Evolutionary conservation across 495 filamentous ascomycete genomes (phyloP), one percentile per base, ranked within the genome.

Genomic region (Penicillium cataractarum): DNA sequence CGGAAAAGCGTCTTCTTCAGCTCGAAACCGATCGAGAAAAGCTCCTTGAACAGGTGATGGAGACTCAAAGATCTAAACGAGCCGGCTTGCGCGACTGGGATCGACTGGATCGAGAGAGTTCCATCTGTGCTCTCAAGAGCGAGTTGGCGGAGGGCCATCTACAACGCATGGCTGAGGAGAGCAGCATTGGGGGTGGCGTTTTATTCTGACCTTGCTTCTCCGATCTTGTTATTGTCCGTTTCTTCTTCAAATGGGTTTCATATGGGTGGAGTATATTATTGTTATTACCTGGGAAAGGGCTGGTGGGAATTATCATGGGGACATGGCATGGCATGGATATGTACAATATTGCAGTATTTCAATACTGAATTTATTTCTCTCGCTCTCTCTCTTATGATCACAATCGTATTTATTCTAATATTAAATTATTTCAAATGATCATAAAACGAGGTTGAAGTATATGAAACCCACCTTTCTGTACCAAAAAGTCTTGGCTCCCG

Each of bases 111-210:
- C 72, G 84, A 26, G 87, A 90, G 70, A 84, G 79, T 50, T 82
- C 82, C 17, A 84, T 83, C 46, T 83, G 83, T 32, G 83, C 82
- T 4, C 66, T 89, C 55, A 84, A 83, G 70, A 84, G 81, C 59
- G 86, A 89, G 58, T 66, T 89, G 54, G 86, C 87, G 2, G 87
- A 89, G 67, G 75, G 81, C n/a, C 79, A 85, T 60, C 65, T 90
- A 52, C 82, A 85, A 59, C 75, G 81, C 48, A 80, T 85, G 59
- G 76, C 84, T 40, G 85, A 85, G 66, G 86, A 87, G 62, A 76
- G 75, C 54, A 76, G 75, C 55, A 63, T 74, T 39, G 78, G 77
- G 39, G 72, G 70, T 33, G 78, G 80, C 35, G 70, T 74, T 31
- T 74, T 76, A 6, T 85, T 84, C 55, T 84, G 71, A 62, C 6